These are phyloP conservation scores for Calophaca sinica DNA, from an alignment of 306 rosid genomes.

Conservation along the genomic window DNA sequence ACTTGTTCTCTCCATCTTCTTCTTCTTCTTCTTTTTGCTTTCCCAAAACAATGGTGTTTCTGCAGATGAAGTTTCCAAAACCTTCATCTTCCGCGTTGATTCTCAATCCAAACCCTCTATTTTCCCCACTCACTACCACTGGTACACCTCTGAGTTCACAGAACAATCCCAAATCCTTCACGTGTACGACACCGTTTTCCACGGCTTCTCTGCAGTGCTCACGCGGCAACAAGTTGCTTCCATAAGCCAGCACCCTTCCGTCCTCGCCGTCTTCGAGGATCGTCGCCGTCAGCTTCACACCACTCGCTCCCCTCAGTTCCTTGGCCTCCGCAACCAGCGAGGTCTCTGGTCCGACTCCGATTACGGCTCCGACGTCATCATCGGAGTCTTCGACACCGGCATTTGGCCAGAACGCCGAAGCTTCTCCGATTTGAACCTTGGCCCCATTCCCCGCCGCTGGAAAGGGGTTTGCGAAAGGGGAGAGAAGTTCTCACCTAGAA, in stretches of 20 bases:
- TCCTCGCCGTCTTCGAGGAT: conserved; percentile 79
- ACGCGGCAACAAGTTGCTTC: conserved; percentile 50
- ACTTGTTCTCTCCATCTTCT: conserved; percentile 39
- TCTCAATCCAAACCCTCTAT: conserved; percentile 70
- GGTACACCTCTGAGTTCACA: conserved; percentile 81
- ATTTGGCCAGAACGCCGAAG: conserved; percentile 84
- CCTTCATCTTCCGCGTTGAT: conserved; percentile 78
- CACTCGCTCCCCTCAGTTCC: conserved; percentile 94
- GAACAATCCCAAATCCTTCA: conserved; percentile 68
- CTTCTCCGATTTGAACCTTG: conserved; percentile 76
- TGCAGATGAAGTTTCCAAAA: conserved; percentile 42
- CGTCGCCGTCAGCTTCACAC: conserved; percentile 83
- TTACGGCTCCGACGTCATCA: conserved; percentile 86
- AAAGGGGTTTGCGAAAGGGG: conserved; percentile 81
- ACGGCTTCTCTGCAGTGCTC: conserved; percentile 89
- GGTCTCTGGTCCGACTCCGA: conserved; percentile 95
- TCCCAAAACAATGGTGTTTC: conserved; percentile 23
- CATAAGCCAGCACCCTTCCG: conserved; percentile 60
- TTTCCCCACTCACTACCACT: conserved; percentile 79
- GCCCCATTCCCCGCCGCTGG: conserved; percentile 82
- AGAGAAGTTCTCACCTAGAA: conserved; percentile 55
- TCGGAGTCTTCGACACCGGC: conserved; percentile 88
- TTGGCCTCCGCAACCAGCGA: conserved; percentile 86
- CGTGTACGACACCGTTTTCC: conserved; percentile 76
- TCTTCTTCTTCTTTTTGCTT: conserved; percentile 34